Evolutionary conservation across 768 basidiomycete genomes (phyloP), one percentile per base, ranked within the genome.

Genomic region (Dioszegia aurantiaca): DNA sequence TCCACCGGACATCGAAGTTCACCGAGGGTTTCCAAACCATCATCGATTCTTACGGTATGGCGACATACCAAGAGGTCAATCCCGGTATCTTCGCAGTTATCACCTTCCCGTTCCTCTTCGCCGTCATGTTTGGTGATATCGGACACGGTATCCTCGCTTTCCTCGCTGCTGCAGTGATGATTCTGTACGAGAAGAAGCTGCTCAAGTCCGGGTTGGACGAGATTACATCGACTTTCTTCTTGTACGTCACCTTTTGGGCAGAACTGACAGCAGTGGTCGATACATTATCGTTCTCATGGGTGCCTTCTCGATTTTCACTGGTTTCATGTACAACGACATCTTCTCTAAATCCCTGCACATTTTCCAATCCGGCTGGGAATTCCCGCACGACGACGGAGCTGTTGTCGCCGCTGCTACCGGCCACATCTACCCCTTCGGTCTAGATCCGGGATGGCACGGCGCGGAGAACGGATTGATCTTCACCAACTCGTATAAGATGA

Each of bases 401-500:
- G 74, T 85, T 48, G 57, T 61, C 23, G 89, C 82, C 14, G 68
- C 80, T 2, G 67, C 82, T 26, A 89, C 82, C 47, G 88, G 87
- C 2, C 80, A 81, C 62, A 81, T 83, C n/a, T 98, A 99, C 79
- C 85, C 88, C 2, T 91, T 99, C 64, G 95, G 95, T 65, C 75
- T 99, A 62, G 95, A 99, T 75, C 92, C 92, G 51, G 86, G 80
- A 47, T 99, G 95, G 95, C 92, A 95, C 72, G 90, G 86, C 19
- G 83, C 93, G 4, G 89, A 90, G 64, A 99, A 99, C 72, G 81
- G 81, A 1, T 82, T 99, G 58, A 86, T 95, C 41, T 99, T 98
- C 78, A 88, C 87, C 52, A 99, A 99, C 78, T 97, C 93, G 37
- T 94, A 94, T 81, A 99, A 98, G 85, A 99, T 99, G 95, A 98